Conservation (phyloP, 768 basidiomycete species). For the Calocybe indica region DNA sequence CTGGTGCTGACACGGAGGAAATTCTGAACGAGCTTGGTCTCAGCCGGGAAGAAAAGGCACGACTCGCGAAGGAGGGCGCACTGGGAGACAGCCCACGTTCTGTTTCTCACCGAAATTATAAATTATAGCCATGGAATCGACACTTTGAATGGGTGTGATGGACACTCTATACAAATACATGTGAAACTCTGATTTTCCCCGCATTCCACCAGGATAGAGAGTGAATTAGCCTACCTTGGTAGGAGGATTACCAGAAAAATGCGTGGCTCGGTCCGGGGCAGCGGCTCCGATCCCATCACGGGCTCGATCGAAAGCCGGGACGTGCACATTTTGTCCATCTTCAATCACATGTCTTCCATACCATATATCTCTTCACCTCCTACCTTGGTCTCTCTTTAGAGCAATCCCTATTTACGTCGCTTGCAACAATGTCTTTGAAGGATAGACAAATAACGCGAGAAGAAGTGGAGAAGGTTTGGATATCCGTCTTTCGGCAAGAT, state of each 20-base stretch:
- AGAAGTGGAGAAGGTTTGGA: slow-evolving; percentile 64
- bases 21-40: slow-evolving; percentile 50
- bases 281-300: too few relatives aligned
- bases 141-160: slow-evolving; percentile 5
- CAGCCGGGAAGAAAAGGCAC: slow-evolving; percentile 28
- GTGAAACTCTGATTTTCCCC: too few relatives aligned
- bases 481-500: not conserved
- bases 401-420: not conserved
- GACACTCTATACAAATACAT: too few relatives aligned
- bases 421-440: slow-evolving; percentile 19
- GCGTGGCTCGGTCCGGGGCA: too few relatives aligned
- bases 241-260: too few relatives aligned
- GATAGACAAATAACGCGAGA: slow-evolving; percentile 45
- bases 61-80: slow-evolving; percentile 41
- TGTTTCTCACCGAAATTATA: not conserved
- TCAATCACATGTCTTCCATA: slow-evolving; percentile 4
- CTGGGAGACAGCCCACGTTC: slow-evolving; percentile 24
- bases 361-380: too few relatives aligned
- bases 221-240: too few relatives aligned
- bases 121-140: slow-evolving; percentile 3
- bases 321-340: too few relatives aligned
- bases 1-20: slow-evolving; percentile 50
- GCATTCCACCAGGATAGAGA: too few relatives aligned
- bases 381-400: too few relatives aligned
- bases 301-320: too few relatives aligned